These are phyloP conservation scores for Cystofilobasidium macerans DNA, from an alignment of 768 basidiomycete species.

Conservation along the genomic window DNA sequence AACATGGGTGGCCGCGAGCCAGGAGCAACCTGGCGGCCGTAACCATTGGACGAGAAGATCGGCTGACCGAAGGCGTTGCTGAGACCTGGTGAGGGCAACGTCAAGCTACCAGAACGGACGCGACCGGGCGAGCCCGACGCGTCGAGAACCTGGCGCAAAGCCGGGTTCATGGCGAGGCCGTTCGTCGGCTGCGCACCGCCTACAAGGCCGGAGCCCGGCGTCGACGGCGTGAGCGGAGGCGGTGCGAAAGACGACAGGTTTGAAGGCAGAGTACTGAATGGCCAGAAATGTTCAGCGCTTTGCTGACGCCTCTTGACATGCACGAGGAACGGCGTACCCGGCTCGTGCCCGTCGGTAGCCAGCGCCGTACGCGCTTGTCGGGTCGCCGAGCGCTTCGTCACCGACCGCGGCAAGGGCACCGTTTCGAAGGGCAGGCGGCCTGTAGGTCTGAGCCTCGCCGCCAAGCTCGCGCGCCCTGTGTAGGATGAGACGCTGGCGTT, in stretches of 20 bases:
- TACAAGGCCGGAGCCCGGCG: conserved; percentile 39
- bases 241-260: conserved; percentile 75
- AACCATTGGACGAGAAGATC: conserved; percentile 84
- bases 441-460: conserved; percentile 64
- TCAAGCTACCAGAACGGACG: conserved; percentile 83
- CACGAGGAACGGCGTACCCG: conserved; percentile 46
- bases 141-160: conserved; percentile 24
- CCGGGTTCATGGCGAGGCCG: conserved; percentile 31
- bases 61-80: conserved; percentile 73
- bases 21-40: conserved; percentile 54
- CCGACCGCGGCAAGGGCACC: conserved; percentile 30
- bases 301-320: too few species aligned
- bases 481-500: conserved; percentile 19
- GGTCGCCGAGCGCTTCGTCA: conserved; percentile 44
- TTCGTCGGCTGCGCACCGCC: conserved; percentile 14
- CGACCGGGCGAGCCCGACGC: conserved; percentile 48
- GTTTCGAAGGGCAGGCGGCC: conserved; percentile 70
- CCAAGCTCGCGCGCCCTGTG: conserved; percentile 73
- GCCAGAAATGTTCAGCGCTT: background rate
- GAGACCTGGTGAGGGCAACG: conserved; percentile 63
- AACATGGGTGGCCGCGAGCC: background rate
- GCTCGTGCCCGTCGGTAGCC: conserved; percentile 92
- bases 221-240: conserved; percentile 42
- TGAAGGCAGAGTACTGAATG: conserved; percentile 67
- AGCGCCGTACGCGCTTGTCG: conserved; percentile 45